Percentiles rank a stretch among this genome's conserved stretches.
These are phyloP conservation scores for Naematelia aurantialba DNA, from an alignment of 768 basidiomycete genomes.

Conservation along the genomic window DNA sequence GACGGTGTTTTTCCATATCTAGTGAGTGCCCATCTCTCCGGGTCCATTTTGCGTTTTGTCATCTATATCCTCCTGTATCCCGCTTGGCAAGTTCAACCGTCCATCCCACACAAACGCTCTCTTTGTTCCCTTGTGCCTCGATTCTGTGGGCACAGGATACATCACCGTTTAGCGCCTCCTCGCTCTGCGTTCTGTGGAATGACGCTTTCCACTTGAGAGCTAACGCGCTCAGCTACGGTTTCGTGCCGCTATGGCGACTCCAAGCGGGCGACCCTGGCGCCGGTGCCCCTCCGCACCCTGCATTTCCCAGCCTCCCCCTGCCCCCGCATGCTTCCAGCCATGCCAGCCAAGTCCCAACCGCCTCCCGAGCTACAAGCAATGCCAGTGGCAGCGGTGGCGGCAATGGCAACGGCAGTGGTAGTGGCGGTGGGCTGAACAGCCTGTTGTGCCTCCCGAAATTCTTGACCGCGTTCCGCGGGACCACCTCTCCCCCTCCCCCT, in stretches of 20 bases:
- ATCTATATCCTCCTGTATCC: too few species aligned
- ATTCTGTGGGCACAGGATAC: neutral
- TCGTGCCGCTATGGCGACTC: conserved; percentile 43
- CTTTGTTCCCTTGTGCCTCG: neutral
- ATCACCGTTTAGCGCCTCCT: neutral
- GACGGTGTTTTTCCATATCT: conserved; percentile 47
- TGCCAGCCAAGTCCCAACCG: too few species aligned
- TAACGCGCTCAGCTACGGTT: conserved; percentile 34
- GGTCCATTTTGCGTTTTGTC: too few species aligned
- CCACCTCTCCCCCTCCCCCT: neutral
- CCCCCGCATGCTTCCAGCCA: too few species aligned
- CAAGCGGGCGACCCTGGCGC: conserved; percentile 13
- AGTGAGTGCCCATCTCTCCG: conserved; percentile 25
- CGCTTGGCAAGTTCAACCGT: too few species aligned
- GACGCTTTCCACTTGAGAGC: neutral
- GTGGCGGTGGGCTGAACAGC: conserved; percentile 10
- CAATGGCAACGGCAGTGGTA: conserved; percentile 2
- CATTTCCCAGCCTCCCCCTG: neutral
- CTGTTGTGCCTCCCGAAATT: conserved; percentile 30
- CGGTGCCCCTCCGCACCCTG: conserved; percentile 2
- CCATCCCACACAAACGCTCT: neutral
- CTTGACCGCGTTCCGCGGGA: conserved; percentile 14
- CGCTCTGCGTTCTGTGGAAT: neutral
- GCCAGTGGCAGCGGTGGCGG: too few species aligned
- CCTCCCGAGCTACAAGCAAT: too few species aligned